phyloP scores from a whole-genome alignment of 164 flowering plant species.

The Paratinospora sagittata region DNA sequence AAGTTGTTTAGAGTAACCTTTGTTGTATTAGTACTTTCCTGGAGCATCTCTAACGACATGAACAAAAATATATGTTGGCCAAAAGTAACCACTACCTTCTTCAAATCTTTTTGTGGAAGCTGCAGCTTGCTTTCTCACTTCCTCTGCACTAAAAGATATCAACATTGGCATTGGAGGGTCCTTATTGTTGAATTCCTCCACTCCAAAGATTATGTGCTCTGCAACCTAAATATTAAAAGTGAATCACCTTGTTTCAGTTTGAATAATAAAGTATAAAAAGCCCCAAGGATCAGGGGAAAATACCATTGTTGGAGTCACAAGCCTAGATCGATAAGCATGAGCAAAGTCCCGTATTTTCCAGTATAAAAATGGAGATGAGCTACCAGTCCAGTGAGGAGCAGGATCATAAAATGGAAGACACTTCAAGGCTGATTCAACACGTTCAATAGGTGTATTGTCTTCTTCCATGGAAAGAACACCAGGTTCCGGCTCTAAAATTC shows the following conservation, averaged over 20 bases:
- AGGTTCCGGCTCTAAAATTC: constrained; percentile 49
- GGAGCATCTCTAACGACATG: not conserved
- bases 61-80: not conserved
- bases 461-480: constrained; percentile 49
- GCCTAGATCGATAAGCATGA: constrained; percentile 68
- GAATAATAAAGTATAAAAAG: constrained; percentile 2
- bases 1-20: not conserved
- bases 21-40: not conserved
- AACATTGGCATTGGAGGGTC: constrained; percentile 58
- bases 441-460: constrained; percentile 50
- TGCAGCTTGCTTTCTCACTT: constrained; percentile 83
- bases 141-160: constrained; percentile 62
- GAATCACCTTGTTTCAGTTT: constrained; percentile 2
- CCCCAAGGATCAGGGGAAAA: constrained; percentile 8
- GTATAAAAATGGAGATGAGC: constrained; percentile 44
- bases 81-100: constrained; percentile 50
- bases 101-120: constrained; percentile 84
- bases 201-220: constrained; percentile 60
- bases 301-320: constrained; percentile 69
- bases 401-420: constrained; percentile 82
- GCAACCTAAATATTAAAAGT: constrained; percentile 54
- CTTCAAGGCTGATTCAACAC: constrained; percentile 57
- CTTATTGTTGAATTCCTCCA: constrained; percentile 53
- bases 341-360: constrained; percentile 96
- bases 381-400: constrained; percentile 31